phyloP scores from a whole-genome alignment of 768 basidiomycete genomes.

The Rickenella mellea region DNA sequence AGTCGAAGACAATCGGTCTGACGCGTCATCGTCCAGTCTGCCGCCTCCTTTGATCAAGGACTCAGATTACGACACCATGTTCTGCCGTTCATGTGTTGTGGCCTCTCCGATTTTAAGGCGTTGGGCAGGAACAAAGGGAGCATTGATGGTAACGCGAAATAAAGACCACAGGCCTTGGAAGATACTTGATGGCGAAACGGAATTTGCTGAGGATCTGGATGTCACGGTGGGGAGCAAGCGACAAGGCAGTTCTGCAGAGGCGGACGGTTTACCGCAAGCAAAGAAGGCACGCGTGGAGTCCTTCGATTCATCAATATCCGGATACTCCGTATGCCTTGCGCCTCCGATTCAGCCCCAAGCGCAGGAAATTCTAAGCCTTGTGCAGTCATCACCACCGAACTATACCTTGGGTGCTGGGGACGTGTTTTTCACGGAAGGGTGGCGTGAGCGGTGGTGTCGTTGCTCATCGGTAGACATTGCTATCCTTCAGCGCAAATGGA shows the following conservation, averaged over 20 bases:
- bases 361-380: slow-evolving; percentile 31
- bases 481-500: slow-evolving; percentile 1
- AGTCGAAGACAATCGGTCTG: slow-evolving; percentile 34
- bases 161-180: slow-evolving; percentile 39
- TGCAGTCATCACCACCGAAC: slow-evolving; percentile 13
- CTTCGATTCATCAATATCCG: background rate
- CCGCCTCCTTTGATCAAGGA: slow-evolving; percentile 61
- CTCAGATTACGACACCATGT: slow-evolving; percentile 63
- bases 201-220: slow-evolving; percentile 17
- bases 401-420: slow-evolving; percentile 53
- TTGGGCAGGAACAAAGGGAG: slow-evolving; percentile 61
- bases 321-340: slow-evolving; percentile 36
- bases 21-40: slow-evolving; percentile 48
- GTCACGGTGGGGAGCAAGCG: slow-evolving; percentile 36
- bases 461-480: slow-evolving; percentile 16
- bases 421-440: slow-evolving; percentile 65
- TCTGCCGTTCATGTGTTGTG: slow-evolving; percentile 64
- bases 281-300: slow-evolving; percentile 31
- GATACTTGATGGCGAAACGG: slow-evolving; percentile 25
- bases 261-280: slow-evolving; percentile 24
- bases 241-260: slow-evolving; percentile 16
- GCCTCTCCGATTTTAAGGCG: slow-evolving; percentile 41
- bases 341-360: slow-evolving; percentile 40
- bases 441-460: slow-evolving; percentile 72
- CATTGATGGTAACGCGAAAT: slow-evolving; percentile 58